Evolutionary conservation across 768 basidiomycete genomes (phyloP).

Genomic region (Lactarius tabidus): DNA sequence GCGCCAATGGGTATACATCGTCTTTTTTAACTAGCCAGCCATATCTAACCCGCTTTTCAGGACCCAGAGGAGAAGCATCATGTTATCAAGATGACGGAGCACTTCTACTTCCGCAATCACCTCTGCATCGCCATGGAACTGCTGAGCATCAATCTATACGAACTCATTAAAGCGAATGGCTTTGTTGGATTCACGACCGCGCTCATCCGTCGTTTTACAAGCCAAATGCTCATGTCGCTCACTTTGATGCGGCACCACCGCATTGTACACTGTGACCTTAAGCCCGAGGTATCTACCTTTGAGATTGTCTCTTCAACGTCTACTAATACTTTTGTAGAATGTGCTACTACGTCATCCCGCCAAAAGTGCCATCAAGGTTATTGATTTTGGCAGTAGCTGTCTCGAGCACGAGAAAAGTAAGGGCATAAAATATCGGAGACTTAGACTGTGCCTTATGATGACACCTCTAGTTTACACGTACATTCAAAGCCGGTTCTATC

Average conservation of each 20-base stretch:
- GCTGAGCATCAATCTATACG: slow-evolving; percentile 97
- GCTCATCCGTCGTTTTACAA: slow-evolving; percentile 93
- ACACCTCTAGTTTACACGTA: slow-evolving; percentile 85
- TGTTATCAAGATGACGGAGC: slow-evolving; percentile 97
- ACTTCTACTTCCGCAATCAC: slow-evolving; percentile 97
- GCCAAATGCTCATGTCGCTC: slow-evolving; percentile 89
- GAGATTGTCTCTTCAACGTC: slow-evolving; percentile 2
- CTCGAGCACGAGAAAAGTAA: slow-evolving; percentile 97
- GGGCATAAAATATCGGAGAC: slow-evolving; percentile 29
- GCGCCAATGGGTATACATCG: slow-evolving; percentile 85
- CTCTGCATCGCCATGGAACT: slow-evolving; percentile 98
- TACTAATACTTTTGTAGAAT: slow-evolving; percentile 52
- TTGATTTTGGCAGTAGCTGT: slow-evolving; percentile 98
- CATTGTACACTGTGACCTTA: slow-evolving; percentile 97
- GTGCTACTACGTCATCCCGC: slow-evolving; percentile 91
- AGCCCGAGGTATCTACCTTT: slow-evolving; percentile 72
- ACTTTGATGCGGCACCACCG: slow-evolving; percentile 94
- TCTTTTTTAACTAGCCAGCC: neutral
- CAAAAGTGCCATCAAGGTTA: slow-evolving; percentile 96
- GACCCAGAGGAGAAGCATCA: slow-evolving; percentile 96
- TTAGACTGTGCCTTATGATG: slow-evolving; percentile 2
- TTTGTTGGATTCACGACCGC: slow-evolving; percentile 97
- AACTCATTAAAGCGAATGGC: slow-evolving; percentile 97
- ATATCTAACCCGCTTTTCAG: slow-evolving; percentile 38
- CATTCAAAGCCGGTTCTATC: slow-evolving; percentile 99